Percentiles rank a stretch among this genome's conserved stretches.
Conservation (phyloP, 2,329 filamentous ascomycete genomes). For the Epichloe gansuensis region DNA sequence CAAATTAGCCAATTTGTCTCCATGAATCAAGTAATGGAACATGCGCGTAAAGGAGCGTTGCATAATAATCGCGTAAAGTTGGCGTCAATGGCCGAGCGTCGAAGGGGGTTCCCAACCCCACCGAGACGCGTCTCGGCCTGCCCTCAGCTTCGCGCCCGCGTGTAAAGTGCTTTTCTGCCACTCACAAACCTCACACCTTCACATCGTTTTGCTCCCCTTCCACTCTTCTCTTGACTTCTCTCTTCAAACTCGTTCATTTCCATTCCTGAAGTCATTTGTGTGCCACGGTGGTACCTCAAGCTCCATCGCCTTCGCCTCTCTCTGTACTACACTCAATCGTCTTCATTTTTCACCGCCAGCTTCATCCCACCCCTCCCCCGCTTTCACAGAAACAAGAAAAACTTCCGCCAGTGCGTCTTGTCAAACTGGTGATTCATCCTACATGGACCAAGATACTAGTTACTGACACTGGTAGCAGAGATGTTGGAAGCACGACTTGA, state of each 20-base stretch:
- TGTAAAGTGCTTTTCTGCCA: conserved; percentile 21
- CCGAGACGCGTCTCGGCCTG: conserved; percentile 18
- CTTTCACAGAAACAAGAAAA: background rate
- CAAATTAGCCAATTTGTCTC: too few relatives aligned
- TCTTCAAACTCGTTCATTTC: background rate
- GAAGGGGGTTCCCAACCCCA: background rate
- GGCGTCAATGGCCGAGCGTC: background rate
- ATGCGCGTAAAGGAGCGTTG: too few relatives aligned
- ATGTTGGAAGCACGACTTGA: conserved; percentile 97
- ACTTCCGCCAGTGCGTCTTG: background rate
- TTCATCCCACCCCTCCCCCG: background rate
- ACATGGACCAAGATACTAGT: background rate
- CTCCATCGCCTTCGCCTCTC: background rate
- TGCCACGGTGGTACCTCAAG: background rate
- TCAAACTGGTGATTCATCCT: too few relatives aligned
- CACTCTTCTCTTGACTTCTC: background rate
- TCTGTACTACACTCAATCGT: background rate
- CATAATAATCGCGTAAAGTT: background rate
- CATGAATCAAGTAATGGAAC: background rate
- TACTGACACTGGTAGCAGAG: conserved; percentile 19
- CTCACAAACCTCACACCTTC: background rate
- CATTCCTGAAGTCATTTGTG: background rate
- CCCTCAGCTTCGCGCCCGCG: conserved; percentile 15
- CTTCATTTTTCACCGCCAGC: background rate
- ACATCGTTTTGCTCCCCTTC: background rate